Base-by-base conservation (phyloP, 2,329 filamentous ascomycete genomes). In the Epichloe sibirici region DNA sequence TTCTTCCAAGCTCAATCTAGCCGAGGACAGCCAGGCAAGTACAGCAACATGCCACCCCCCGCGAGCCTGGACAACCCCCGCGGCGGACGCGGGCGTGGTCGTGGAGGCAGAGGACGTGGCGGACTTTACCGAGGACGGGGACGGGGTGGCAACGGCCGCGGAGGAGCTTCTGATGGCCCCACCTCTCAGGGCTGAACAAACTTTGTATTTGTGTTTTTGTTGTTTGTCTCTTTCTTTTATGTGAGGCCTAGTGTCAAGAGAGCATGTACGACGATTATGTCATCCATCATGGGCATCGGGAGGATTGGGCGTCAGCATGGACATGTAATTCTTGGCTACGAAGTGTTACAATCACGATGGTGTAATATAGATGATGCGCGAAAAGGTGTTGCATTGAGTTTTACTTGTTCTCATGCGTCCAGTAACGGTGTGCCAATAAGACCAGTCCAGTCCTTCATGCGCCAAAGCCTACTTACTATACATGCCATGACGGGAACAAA, bases 21-120 rank as follows among this genome's bases (percentile, higher is more conserved):
- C 5, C 53, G 44, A 28, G 48, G 61, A 21, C 60, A 61, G 54
- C 61, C 61, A 45, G 55, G 51, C 6, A 65, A 64, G 37, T 84
- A 79, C 60, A 74, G 74, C 53, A 75, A 75, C 15, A 77, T 83
- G 7, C 79, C 81, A 34, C 84, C 83, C 83, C 23, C 84, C 1
- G 66, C 77, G 1, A 75, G 64, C 44, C 66, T 86, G 12, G 75
- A 83, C 56, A 61, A 69, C 17, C 62, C 67, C 23, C 69, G 69
- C 31, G 66, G 71, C 51, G 68, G 68, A 12, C 65, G 71, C 46
- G 67, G 68, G 35, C 63, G 71, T 45, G 71, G 68, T 17, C 63
- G 68, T 25, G 67, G 68, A 45, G 66, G 68, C 40, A 63, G 71
- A 50, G 71, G 67, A 28, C 63, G 68, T 25, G 67, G 69, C 17